A percentile compares a stretch with the other conserved stretches of the same genome.
Evolutionary conservation across 2,329 filamentous ascomycete species (phyloP).

Genomic region (Microsporum audouinii): DNA sequence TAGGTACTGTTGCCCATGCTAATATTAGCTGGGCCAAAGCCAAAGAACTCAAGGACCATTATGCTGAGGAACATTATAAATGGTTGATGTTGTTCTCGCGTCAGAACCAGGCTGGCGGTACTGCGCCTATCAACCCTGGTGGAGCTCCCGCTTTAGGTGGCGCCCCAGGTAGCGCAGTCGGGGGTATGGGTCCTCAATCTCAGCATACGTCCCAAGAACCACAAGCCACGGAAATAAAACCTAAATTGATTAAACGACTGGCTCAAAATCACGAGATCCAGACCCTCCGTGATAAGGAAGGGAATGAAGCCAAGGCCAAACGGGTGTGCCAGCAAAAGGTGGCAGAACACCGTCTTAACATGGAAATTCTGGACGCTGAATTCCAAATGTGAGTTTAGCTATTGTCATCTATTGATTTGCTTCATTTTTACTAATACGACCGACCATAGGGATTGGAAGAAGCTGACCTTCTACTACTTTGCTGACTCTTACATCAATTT

Average conservation of each 20-base stretch:
- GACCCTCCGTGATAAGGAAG: constrained; percentile 85
- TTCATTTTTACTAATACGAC: not conserved
- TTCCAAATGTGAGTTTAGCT: constrained; percentile 78
- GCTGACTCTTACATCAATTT: constrained; percentile 98
- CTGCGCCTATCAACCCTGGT: constrained; percentile 30
- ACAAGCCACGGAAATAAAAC: constrained; percentile 66
- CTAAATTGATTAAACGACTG: constrained; percentile 91
- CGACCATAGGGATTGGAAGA: constrained; percentile 79
- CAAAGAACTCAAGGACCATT: constrained; percentile 79
- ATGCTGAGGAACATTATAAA: constrained; percentile 89
- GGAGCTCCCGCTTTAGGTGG: constrained; percentile 54
- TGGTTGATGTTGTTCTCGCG: constrained; percentile 99
- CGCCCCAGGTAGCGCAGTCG: constrained; percentile 58
- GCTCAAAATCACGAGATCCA: constrained; percentile 86
- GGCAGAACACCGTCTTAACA: constrained; percentile 82
- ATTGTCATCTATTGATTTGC: not conserved
- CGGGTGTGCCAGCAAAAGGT: constrained; percentile 95
- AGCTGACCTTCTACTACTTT: constrained; percentile 98
- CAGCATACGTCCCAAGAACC: constrained; percentile 64
- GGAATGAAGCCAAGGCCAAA: constrained; percentile 94
- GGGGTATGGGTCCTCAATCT: constrained; percentile 64
- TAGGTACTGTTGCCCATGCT: constrained; percentile 81
- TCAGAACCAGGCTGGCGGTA: constrained; percentile 44
- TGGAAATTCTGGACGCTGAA: constrained; percentile 97
- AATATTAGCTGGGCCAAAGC: constrained; percentile 81